Evolutionary conservation across 2,329 filamentous ascomycete species (phyloP).

Genomic region (Diaporthe helianthi): DNA sequence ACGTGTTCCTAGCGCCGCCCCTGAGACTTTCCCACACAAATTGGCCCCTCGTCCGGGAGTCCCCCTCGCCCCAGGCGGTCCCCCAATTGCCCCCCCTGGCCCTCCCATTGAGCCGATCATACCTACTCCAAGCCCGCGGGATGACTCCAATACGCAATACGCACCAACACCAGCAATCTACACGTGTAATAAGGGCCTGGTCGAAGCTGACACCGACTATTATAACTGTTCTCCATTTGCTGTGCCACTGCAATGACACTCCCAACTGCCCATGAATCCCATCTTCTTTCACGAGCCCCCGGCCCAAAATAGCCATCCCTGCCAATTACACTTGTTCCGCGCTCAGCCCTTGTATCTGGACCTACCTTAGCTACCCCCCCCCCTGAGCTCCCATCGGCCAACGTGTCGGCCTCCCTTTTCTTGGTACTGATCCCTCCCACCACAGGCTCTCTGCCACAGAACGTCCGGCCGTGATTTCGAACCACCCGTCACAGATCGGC

Average conservation of each 20-base stretch:
- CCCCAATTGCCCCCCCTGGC: not conserved
- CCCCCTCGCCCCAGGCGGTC: not conserved
- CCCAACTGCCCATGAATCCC: constrained; percentile 19
- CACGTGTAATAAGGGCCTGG: constrained; percentile 1
- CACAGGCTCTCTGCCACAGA: constrained; percentile 37
- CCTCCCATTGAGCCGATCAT: constrained; percentile 19
- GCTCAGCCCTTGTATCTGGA: constrained; percentile 10
- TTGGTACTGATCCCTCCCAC: constrained; percentile 28
- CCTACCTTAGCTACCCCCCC: constrained; percentile 25
- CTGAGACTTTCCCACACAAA: constrained; percentile 17
- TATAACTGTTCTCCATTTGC: constrained; percentile 13
- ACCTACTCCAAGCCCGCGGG: not conserved
- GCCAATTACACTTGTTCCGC: constrained; percentile 19
- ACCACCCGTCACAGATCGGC: constrained; percentile 70
- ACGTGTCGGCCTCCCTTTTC: constrained; percentile 17
- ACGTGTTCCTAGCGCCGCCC: constrained; percentile 31
- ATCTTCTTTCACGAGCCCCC: constrained; percentile 8
- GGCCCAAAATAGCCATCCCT: constrained; percentile 21
- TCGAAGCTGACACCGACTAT: constrained; percentile 15
- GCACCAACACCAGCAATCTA: constrained; percentile 16
- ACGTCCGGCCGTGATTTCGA: constrained; percentile 58
- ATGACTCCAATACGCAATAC: constrained; percentile 22
- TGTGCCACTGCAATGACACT: constrained; percentile 27
- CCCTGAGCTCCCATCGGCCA: constrained; percentile 16
- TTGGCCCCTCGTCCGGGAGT: not conserved